Evolutionary conservation across 768 basidiomycete species (phyloP).

Genomic region (Tricholoma terreum): DNA sequence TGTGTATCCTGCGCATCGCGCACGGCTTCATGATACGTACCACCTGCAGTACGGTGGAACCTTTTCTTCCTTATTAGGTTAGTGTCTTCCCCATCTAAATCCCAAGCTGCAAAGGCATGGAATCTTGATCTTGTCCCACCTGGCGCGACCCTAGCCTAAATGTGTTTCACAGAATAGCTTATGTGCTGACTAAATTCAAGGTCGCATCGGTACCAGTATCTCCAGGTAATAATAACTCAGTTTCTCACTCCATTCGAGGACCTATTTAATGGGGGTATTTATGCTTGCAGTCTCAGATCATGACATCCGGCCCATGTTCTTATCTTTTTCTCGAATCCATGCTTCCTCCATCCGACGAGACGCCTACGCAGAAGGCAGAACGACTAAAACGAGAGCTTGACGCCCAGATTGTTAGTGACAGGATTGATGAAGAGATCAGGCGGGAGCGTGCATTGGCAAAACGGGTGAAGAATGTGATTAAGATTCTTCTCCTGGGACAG

Average conservation of each 20-base stretch:
- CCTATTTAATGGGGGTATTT: neutral
- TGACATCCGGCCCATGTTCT: constrained; percentile 33
- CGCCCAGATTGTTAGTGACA: constrained; percentile 48
- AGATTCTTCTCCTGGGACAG: constrained; percentile 62
- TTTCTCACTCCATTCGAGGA: constrained; percentile 2
- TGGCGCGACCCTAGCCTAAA: too few relatives aligned
- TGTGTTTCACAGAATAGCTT: too few relatives aligned
- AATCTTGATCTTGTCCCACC: too few relatives aligned
- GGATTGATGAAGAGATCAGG: constrained; percentile 60
- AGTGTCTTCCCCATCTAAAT: too few relatives aligned
- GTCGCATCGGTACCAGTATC: too few relatives aligned
- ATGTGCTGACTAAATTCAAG: too few relatives aligned
- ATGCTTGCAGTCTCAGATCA: constrained; percentile 12
- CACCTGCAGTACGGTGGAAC: too few relatives aligned
- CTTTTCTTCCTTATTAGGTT: too few relatives aligned
- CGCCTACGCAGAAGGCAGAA: constrained; percentile 46
- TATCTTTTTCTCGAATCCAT: constrained; percentile 47
- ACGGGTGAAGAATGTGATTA: constrained; percentile 47
- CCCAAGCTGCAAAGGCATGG: too few relatives aligned
- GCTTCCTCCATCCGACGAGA: constrained; percentile 51
- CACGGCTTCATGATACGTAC: too few relatives aligned
- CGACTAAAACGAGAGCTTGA: constrained; percentile 45
- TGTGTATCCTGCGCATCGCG: too few relatives aligned
- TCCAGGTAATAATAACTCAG: neutral
- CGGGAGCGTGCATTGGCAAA: constrained; percentile 41